Conservation (phyloP, 169 alveolate species). For the Plasmodium reichenowi region DNA sequence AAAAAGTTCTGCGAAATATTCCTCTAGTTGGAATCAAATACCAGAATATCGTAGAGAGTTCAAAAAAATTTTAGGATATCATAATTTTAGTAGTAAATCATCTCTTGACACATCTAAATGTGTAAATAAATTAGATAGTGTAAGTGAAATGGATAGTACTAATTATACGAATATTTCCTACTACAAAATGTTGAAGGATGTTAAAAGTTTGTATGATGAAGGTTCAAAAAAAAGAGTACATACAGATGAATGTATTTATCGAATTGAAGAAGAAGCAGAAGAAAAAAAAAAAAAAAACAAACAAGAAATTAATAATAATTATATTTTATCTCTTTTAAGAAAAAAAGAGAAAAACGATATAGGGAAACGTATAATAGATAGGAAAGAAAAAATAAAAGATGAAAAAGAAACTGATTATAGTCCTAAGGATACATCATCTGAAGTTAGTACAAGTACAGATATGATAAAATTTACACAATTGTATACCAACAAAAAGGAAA, state of each 20-base stretch:
- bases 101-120: not conserved
- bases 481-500: slow-evolving; percentile 23
- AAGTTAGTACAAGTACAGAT: slow-evolving; percentile 7
- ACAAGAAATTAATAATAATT: not conserved
- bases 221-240: no score
- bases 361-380: slow-evolving; percentile 6
- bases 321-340: no score
- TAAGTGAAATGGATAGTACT: slow-evolving; percentile 2
- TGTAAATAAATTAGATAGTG: slow-evolving; percentile 1
- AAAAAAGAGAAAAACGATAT: not conserved
- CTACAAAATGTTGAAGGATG: slow-evolving; percentile 9
- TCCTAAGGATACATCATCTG: slow-evolving; percentile 2
- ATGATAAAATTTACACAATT: slow-evolving; percentile 47
- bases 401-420: not conserved
- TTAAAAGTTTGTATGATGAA: not conserved
- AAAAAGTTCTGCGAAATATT: slow-evolving; percentile 18
- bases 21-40: not conserved
- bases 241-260: not conserved
- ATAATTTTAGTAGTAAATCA: slow-evolving; percentile 8
- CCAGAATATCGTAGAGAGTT: slow-evolving; percentile 23
- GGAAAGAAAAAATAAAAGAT: not conserved
- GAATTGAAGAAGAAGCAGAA: not conserved
- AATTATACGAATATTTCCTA: not conserved
- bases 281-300: slow-evolving; percentile 4
- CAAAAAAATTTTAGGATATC: not conserved